phyloP scores from a whole-genome alignment of 106 monocot genomes.

The Cymbidium sinense region DNA sequence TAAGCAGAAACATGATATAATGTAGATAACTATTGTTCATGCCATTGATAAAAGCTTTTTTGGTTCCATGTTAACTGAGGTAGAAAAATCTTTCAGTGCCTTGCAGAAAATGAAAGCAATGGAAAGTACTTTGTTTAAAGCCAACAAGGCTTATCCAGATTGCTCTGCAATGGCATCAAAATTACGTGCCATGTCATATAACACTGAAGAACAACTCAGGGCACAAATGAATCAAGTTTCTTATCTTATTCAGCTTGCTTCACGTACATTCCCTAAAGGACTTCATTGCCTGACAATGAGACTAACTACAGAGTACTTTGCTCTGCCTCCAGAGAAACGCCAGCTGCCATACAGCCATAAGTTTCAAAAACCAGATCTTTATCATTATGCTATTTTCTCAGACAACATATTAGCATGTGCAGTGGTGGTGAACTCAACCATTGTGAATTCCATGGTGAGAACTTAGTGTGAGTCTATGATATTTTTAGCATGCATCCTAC shows the following conservation, averaged over 20 bases:
- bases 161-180: constrained; percentile 77
- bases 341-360: constrained; percentile 30
- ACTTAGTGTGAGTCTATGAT: neutral
- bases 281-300: constrained; percentile 87
- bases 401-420: constrained; percentile 90
- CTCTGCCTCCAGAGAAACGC: constrained; percentile 31
- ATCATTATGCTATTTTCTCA: constrained; percentile 86
- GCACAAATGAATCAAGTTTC: constrained; percentile 62
- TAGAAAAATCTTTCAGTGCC: constrained; percentile 42
- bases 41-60: neutral
- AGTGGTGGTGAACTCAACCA: constrained; percentile 77
- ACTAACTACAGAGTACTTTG: constrained; percentile 73
- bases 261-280: constrained; percentile 83
- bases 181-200: constrained; percentile 63
- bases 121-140: constrained; percentile 62
- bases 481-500: neutral
- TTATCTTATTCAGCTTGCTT: constrained; percentile 59
- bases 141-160: constrained; percentile 67
- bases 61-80: constrained; percentile 11
- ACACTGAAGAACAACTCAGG: constrained; percentile 72
- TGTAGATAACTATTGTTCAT: neutral
- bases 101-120: constrained; percentile 84
- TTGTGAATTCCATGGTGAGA: constrained; percentile 54
- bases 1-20: neutral
- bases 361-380: constrained; percentile 32